Conservation (phyloP, 1,284 basidiomycete genomes). For the Marasmius sp. region DNA sequence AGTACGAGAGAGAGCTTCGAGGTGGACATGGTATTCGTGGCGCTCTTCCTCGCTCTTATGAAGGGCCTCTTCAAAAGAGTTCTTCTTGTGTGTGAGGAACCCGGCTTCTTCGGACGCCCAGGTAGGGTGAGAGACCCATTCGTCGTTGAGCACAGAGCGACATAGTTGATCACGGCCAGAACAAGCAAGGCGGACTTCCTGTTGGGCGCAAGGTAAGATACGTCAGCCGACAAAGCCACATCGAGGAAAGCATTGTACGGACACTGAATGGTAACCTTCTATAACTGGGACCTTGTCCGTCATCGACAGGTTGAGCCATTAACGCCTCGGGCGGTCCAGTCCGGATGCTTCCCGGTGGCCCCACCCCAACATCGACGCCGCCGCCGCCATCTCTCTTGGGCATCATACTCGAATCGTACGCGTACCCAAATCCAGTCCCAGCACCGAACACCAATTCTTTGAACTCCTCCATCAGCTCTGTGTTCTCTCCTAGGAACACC, state of each 20-base stretch:
- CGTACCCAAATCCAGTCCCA: slow-evolving; percentile 58
- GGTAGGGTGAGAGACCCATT: slow-evolving; percentile 96
- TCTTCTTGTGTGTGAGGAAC: slow-evolving; percentile 96
- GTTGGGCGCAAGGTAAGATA: slow-evolving; percentile 14
- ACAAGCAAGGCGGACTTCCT: slow-evolving; percentile 91
- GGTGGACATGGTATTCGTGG: slow-evolving; percentile 97
- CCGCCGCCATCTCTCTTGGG: background rate
- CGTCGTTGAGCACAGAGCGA: slow-evolving; percentile 94
- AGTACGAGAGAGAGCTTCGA: slow-evolving; percentile 90
- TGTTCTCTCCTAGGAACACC: slow-evolving; percentile 73
- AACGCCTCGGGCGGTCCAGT: slow-evolving; percentile 67
- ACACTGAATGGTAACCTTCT: slow-evolving; percentile 85
- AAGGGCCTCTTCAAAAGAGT: slow-evolving; percentile 92
- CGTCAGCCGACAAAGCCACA: background rate
- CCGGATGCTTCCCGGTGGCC: slow-evolving; percentile 75
- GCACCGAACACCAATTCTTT: slow-evolving; percentile 73
- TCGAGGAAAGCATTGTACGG: slow-evolving; percentile 33
- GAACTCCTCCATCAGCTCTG: slow-evolving; percentile 84
- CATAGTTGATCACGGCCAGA: slow-evolving; percentile 95
- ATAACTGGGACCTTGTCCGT: slow-evolving; percentile 87
- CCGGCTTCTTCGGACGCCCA: slow-evolving; percentile 97
- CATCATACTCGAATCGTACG: background rate
- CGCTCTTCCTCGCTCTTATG: slow-evolving; percentile 98
- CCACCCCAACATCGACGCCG: slow-evolving; percentile 65
- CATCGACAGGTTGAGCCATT: slow-evolving; percentile 69